Percentiles rank a stretch among this genome's conserved stretches.
Evolutionary conservation across 805 yeast genomes (phyloP).

Genomic region (Starmerella davenportii): DNA sequence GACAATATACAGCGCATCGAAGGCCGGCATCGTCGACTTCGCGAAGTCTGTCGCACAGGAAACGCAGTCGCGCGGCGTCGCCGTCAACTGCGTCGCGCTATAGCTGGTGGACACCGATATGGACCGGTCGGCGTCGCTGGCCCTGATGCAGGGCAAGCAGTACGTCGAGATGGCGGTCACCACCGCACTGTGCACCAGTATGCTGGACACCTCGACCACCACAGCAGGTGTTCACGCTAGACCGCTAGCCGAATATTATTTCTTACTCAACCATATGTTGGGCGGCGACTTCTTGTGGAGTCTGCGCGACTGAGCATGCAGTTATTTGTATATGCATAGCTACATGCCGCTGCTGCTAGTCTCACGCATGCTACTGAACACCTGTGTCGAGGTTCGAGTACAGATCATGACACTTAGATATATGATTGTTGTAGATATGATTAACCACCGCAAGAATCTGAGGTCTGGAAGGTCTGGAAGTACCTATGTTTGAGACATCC

Average conservation of each 20-base stretch:
- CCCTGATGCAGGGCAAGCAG: neutral
- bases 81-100: conserved; percentile 52
- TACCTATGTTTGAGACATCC: no score
- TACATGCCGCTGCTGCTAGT: no score
- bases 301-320: no score
- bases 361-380: no score
- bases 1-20: conserved; percentile 47
- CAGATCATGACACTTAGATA: no score
- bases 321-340: no score
- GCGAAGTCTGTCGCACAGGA: conserved; percentile 44
- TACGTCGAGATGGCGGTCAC: neutral
- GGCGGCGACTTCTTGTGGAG: no score
- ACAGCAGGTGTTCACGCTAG: neutral
- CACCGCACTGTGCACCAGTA: neutral
- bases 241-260: neutral
- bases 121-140: conserved; percentile 12
- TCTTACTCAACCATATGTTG: no score
- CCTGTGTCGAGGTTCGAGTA: no score
- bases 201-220: neutral
- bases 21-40: conserved; percentile 51
- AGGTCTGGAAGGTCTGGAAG: no score
- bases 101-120: conserved; percentile 55
- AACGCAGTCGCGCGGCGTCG: conserved; percentile 31
- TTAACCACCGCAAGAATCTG: no score
- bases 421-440: no score